Base-by-base conservation (phyloP, 768 basidiomycete species). In the Hortiboletus flavorubellus region DNA sequence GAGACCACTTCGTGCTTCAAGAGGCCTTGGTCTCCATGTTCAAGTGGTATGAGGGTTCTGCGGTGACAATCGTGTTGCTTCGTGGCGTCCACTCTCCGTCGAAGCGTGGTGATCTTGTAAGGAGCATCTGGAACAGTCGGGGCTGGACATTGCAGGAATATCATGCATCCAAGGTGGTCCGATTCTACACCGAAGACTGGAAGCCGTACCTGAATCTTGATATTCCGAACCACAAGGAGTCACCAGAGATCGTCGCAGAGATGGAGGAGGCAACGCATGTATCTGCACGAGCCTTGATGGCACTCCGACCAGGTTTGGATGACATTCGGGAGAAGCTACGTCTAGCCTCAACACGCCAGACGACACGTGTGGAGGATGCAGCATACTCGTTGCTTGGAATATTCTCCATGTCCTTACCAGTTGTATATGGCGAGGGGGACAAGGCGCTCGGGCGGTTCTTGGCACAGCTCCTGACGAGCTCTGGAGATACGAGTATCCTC, bases 281-380 rank as follows among this genome's bases (percentile, higher is more conserved):
- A 8, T 39, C 38, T 4, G 38, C 38, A 0, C 38, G 16, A 4
- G 38, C 38, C 8, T 39, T 39, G 38, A 39, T 39, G 38, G 38
- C n/a, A 8, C n/a, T 39, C 38, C 15, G n/a, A 18, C 38, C 38
- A n/a, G 16, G 38, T 39, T 9, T 39, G 38, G 15, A 39, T 10
- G 38, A 39, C 9, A 18, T 39, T 1, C 38, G 38, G 1, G 38
- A 39, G n/a, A 39, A 39, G 38, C 38, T 39, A 9, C 38, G 23
- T 21, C 18, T 49, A 0, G 47, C 55, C 15, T 57, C 59, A 3
- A 21, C 15, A 31, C 59, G 56, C 0, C 10, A 54, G 8, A 58
- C 56, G 18, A 58, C 56, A 8, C 33, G 38, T n/a, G 38, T n/a
- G 8, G 38, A 39, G 2, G 38, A 39, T 4, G 8, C 15, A 5